Base-by-base conservation (phyloP, 306 rosid species). In the Quercus bicolor region DNA sequence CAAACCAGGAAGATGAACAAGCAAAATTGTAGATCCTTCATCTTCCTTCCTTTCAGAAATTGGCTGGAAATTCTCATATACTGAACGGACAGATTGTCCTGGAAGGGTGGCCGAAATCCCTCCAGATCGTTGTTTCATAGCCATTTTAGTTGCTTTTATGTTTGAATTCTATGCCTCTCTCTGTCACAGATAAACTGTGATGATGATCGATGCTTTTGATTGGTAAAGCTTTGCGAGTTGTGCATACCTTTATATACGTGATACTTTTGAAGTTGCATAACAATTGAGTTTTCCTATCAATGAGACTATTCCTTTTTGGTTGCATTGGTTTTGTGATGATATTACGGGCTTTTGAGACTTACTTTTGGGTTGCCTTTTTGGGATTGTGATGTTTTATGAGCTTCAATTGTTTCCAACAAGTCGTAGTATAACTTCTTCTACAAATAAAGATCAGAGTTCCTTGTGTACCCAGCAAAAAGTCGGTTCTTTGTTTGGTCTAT, bases 1-100 rank as follows among this genome's bases (percentile, higher is more conserved):
- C 80, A 66, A 6, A 90, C 97, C 97, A 8, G 88, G 89, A 59
- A 89, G 79, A 26, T 78, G 87, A 77, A 91, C 40, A 34, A 72
- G 56, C 2, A 82, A 61, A 71, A 82, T 19, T 12, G 52, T 75
- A 72, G 85, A 85, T 45, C 74, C 85, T 0, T 62, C 72, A 45
- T 75, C 84, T 86, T 89, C 91, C 59, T 68, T 77, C 40, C 18
- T 54, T 20, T 91, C 91, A 14, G 66, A 81, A 6, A 18, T 55
- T 0, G 92, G 94, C 83, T 78, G 80, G 74, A 88, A 73, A 31
- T 77, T 87, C 24, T 82, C 85, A 20, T 83, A 80, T 14, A 52
- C 61, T 7, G 78, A 84, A 74, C 83, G 87, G 48, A 43, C 1
- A 1, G 79, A 61, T 72, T 52, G 73, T 15, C 68, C 66, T n/a